phyloP scores from a whole-genome alignment of 2,329 filamentous ascomycete genomes.

The Ascochyta viciae-villosae region DNA sequence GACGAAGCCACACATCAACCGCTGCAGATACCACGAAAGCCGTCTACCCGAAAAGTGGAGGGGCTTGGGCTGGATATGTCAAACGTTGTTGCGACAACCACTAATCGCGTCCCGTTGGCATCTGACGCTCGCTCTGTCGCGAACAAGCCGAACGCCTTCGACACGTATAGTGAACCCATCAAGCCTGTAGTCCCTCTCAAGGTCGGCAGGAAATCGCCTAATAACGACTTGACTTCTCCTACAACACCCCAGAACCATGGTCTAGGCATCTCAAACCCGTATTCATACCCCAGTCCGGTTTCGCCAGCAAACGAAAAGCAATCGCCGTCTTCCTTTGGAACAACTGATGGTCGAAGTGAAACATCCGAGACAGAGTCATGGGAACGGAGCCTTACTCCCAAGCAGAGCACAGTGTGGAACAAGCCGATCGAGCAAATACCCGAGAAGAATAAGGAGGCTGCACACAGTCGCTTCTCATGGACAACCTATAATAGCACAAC shows the following conservation, averaged over 20 bases:
- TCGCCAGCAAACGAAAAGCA: constrained; percentile 36
- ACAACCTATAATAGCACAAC: constrained; percentile 46
- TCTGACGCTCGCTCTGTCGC: constrained; percentile 43
- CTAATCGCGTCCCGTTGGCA: constrained; percentile 27
- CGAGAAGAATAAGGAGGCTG: constrained; percentile 27
- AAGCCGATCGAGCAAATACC: constrained; percentile 35
- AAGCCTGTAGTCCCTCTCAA: constrained; percentile 55
- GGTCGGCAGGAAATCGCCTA: constrained; percentile 47
- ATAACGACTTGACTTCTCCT: constrained; percentile 43
- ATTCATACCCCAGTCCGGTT: constrained; percentile 39
- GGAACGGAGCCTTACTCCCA: constrained; percentile 33
- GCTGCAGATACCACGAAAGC: constrained; percentile 56
- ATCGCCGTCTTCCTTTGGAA: constrained; percentile 20
- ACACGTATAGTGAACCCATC: constrained; percentile 47
- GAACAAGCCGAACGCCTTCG: constrained; percentile 29
- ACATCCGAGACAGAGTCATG: constrained; percentile 23
- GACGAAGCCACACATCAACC: constrained; percentile 65
- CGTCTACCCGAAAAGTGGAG: constrained; percentile 28
- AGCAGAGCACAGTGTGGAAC: constrained; percentile 29
- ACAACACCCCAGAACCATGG: constrained; percentile 34
- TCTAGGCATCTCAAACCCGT: constrained; percentile 31
- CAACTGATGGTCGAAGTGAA: constrained; percentile 16
- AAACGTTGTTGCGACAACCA: constrained; percentile 35
- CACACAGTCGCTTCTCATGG: constrained; percentile 40
- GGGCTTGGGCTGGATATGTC: constrained; percentile 26